Percentiles rank a stretch among this genome's conserved stretches.
These are phyloP conservation scores for Aspergillus amoenus DNA, from an alignment of 2,329 filamentous ascomycete genomes.

Conservation along the genomic window DNA sequence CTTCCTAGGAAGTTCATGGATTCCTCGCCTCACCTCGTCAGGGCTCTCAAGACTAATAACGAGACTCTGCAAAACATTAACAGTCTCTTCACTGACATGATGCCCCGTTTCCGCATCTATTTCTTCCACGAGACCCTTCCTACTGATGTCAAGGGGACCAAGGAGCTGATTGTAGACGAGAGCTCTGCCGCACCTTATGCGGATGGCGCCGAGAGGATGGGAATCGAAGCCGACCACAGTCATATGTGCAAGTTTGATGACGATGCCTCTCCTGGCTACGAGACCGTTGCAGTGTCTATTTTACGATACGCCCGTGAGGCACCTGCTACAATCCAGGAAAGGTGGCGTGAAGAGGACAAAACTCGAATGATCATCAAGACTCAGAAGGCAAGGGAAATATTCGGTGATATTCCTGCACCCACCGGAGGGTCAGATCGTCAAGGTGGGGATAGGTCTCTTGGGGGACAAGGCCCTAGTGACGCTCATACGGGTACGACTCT, in stretches of 20 bases:
- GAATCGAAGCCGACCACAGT: constrained; percentile 72
- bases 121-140: constrained; percentile 76
- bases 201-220: constrained; percentile 69
- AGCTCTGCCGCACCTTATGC: constrained; percentile 68
- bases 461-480: neutral
- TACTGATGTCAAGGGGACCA: constrained; percentile 66
- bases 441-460: neutral
- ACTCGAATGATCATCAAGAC: constrained; percentile 37
- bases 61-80: constrained; percentile 75
- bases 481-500: constrained; percentile 24
- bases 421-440: constrained; percentile 2
- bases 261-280: constrained; percentile 65
- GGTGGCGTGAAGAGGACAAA: constrained; percentile 61
- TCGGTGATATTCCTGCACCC: constrained; percentile 22
- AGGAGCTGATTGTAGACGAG: constrained; percentile 66
- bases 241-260: constrained; percentile 71
- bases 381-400: constrained; percentile 37
- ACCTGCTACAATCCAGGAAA: constrained; percentile 52
- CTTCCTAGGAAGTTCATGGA: constrained; percentile 67
- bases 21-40: constrained; percentile 65
- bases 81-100: constrained; percentile 68
- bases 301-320: constrained; percentile 52
- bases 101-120: constrained; percentile 69
- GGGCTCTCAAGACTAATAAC: constrained; percentile 70
- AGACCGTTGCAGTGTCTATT: constrained; percentile 50